Percentiles rank a stretch among this genome's conserved stretches.
These are phyloP conservation scores for Magnusiomyces fungicola DNA, from an alignment of 1,139 yeast species.

Conservation along the genomic window DNA sequence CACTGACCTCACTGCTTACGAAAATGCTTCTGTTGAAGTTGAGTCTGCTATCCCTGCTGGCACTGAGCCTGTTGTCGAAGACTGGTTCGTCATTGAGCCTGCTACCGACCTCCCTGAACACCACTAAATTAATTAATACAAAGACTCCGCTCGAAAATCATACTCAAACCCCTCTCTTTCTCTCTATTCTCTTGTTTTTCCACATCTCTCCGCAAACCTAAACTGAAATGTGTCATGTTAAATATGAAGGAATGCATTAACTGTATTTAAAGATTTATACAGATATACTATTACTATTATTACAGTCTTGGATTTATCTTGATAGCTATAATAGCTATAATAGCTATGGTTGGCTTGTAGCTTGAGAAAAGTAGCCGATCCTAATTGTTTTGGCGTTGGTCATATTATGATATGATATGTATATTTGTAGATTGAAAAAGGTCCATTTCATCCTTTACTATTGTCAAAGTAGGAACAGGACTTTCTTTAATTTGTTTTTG, in stretches of 20 bases:
- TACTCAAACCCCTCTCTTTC: not conserved
- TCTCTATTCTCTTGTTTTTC: not conserved
- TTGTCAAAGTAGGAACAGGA: too few species aligned
- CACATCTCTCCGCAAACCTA: not conserved
- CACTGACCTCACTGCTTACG: constrained; percentile 70
- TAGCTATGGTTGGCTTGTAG: not conserved
- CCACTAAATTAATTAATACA: constrained; percentile 11
- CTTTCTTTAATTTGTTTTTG: too few species aligned
- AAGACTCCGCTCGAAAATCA: not conserved
- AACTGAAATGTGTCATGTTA: not conserved
- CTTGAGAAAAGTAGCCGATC: not conserved
- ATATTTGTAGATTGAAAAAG: too few species aligned
- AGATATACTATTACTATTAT: not conserved
- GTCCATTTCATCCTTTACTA: not conserved
- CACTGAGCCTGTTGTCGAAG: constrained; percentile 42
- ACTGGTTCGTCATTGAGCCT: constrained; percentile 62
- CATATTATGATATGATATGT: not conserved
- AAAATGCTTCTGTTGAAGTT: constrained; percentile 68
- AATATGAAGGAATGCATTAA: not conserved
- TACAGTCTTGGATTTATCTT: not conserved
- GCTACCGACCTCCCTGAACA: constrained; percentile 54
- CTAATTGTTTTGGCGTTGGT: not conserved
- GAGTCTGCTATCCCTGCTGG: constrained; percentile 39
- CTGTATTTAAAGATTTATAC: not conserved
- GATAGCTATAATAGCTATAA: not conserved